Percentiles rank a stretch among this genome's conserved stretches.
These are phyloP conservation scores for Talaromyces thailandensis DNA, from an alignment of 495 filamentous ascomycete species.

Conservation along the genomic window DNA sequence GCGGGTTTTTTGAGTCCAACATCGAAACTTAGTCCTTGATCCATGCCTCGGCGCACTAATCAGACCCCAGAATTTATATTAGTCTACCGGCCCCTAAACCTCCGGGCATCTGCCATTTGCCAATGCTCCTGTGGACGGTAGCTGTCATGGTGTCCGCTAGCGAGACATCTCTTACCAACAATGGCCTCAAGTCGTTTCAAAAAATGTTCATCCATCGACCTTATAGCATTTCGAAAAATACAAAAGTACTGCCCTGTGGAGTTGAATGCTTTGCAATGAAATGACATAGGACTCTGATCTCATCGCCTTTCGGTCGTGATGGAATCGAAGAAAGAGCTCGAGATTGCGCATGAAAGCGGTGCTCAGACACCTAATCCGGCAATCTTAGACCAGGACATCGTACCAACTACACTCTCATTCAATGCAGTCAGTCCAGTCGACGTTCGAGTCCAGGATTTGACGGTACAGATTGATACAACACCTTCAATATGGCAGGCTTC, in stretches of 20 bases:
- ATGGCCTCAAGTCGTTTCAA: neutral
- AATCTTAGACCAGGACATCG: neutral
- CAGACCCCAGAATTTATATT: neutral
- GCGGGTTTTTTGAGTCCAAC: neutral
- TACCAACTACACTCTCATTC: conserved; percentile 36
- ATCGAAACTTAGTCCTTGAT: neutral
- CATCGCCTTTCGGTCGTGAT: neutral
- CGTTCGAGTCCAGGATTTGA: conserved; percentile 44
- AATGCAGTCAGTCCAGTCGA: conserved; percentile 52
- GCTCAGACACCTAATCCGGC: neutral
- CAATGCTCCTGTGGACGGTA: neutral
- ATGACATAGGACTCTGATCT: neutral
- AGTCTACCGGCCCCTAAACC: neutral
- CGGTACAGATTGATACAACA: conserved; percentile 44
- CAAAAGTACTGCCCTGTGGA: neutral
- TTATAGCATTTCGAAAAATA: neutral
- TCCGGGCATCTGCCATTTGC: neutral
- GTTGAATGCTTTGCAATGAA: neutral
- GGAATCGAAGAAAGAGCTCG: neutral
- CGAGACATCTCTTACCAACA: neutral
- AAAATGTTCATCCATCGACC: neutral
- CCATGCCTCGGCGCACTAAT: neutral
- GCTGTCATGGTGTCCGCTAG: neutral
- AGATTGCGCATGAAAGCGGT: neutral
- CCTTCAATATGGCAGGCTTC: conserved; percentile 29